These are phyloP conservation scores for Gloeophyllum trabeum DNA, from an alignment of 768 basidiomycete species.

Conservation along the genomic window DNA sequence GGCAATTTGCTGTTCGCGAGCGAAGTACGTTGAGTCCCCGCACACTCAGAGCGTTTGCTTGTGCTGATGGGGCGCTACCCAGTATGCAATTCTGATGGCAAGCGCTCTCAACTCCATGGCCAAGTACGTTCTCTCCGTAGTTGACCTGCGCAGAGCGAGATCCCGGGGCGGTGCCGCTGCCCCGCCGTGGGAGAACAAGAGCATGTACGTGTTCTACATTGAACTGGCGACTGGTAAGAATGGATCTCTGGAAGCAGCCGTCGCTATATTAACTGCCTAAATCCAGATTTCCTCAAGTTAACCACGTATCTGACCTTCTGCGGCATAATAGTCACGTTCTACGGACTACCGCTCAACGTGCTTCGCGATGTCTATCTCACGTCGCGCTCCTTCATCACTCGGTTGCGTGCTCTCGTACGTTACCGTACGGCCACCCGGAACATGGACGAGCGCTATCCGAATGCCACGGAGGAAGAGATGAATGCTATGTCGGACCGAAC, in stretches of 20 bases:
- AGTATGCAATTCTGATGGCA: slow-evolving; percentile 88
- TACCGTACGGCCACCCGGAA: slow-evolving; percentile 92
- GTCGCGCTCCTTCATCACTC: slow-evolving; percentile 81
- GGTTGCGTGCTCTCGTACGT: slow-evolving; percentile 79
- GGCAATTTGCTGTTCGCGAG: slow-evolving; percentile 94
- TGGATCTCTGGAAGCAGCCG: slow-evolving; percentile 4
- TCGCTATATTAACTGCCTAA: slow-evolving; percentile 2
- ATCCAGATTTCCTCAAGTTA: slow-evolving; percentile 83
- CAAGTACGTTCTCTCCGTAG: slow-evolving; percentile 73
- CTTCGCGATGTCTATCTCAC: slow-evolving; percentile 96
- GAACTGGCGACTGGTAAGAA: slow-evolving; percentile 77
- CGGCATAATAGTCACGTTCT: slow-evolving; percentile 85
- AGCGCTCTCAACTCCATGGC: slow-evolving; percentile 66
- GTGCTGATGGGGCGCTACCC: too few species aligned
- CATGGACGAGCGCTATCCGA: slow-evolving; percentile 93
- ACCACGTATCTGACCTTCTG: slow-evolving; percentile 91
- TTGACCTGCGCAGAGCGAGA: slow-evolving; percentile 75
- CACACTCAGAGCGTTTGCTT: slow-evolving; percentile 4
- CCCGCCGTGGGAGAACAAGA: slow-evolving; percentile 95
- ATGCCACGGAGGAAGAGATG: slow-evolving; percentile 83
- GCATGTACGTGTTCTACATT: slow-evolving; percentile 93
- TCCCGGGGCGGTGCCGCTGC: slow-evolving; percentile 73
- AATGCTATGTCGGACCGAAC: slow-evolving; percentile 74
- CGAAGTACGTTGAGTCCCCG: slow-evolving; percentile 57
- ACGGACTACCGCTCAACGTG: slow-evolving; percentile 93